These are phyloP conservation scores for Cenococcum geophilum DNA, from an alignment of 495 filamentous ascomycete genomes.

Conservation along the genomic window DNA sequence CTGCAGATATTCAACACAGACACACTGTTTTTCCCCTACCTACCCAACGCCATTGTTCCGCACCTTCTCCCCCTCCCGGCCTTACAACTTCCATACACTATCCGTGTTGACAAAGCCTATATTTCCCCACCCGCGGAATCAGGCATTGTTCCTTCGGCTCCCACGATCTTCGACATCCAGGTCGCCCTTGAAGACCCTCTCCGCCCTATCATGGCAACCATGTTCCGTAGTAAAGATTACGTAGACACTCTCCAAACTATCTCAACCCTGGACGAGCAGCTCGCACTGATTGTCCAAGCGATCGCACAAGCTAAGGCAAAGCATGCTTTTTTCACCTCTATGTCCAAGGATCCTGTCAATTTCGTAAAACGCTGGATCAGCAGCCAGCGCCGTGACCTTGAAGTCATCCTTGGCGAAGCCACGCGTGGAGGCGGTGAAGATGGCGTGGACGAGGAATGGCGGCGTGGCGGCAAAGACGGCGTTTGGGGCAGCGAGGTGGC, in stretches of 20 bases:
- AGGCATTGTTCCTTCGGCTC: constrained; percentile 15
- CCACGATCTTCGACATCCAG: constrained; percentile 80
- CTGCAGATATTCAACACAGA: constrained; percentile 71
- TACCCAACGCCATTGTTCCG: constrained; percentile 65
- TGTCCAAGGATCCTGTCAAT: constrained; percentile 71
- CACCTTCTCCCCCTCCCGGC: constrained; percentile 78
- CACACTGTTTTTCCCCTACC: constrained; percentile 77
- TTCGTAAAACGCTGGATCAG: constrained; percentile 81
- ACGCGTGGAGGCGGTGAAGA: constrained; percentile 53
- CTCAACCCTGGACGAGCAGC: constrained; percentile 67
- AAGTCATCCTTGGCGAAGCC: constrained; percentile 78
- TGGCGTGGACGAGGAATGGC: constrained; percentile 51
- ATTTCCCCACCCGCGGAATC: constrained; percentile 45
- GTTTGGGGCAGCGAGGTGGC: constrained; percentile 46
- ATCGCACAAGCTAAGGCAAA: constrained; percentile 74
- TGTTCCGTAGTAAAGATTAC: constrained; percentile 53
- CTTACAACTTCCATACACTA: constrained; percentile 81
- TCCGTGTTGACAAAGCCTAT: constrained; percentile 84
- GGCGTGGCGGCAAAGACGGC: constrained; percentile 48
- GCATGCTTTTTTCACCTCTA: constrained; percentile 69
- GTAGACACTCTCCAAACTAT: constrained; percentile 63
- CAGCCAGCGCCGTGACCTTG: constrained; percentile 82
- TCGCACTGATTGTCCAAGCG: constrained; percentile 71
- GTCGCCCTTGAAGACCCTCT: constrained; percentile 82
- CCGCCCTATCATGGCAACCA: constrained; percentile 56